Base-by-base conservation (phyloP, 2,329 filamentous ascomycete genomes). In the Trichoderma harzianum region DNA sequence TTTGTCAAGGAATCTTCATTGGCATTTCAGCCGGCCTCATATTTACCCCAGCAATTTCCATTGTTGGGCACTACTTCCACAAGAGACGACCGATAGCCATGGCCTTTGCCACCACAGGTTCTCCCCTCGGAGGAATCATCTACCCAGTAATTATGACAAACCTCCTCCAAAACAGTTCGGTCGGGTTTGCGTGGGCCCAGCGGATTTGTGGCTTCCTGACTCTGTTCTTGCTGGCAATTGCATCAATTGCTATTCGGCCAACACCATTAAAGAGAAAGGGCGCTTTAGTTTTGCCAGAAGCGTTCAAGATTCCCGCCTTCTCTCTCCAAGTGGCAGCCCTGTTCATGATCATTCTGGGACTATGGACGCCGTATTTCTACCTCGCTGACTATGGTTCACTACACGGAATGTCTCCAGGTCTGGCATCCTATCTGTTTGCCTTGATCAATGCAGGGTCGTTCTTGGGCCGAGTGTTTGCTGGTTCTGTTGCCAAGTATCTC, bases 261-360 rank as follows among this genome's bases (percentile, higher is more conserved):
- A 68, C 65, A 5, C 16, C 65, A 7, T 30, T 68, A 43, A 58
- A 24, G n/a, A 68, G 65, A 60, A 68, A 32, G n/a, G 65, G 65
- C 26, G 34, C 53, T 8, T 47, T 68, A 12, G 32, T 60, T 36
- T 28, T 68, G 26, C 26, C 36, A 34, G 55, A 60, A n/a, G 53
- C 65, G 12, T 68, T 68, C 12, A 58, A 26, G 5, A 68, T 47
- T n/a, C 65, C 65, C 7, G 34, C 65, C 26, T 68, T 47, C 28
- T 68, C 65, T 47, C 65, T 68, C 36, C 65, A 68, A 43, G 65
- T 68, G 43, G 65, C 65, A 26, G 65, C 53, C n/a, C 5, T 68
- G 4, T 68, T 68, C 53, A 68, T 60, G 65, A 28, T 60, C n/a
- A 68, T 60, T 10, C 5, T 60, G 34, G 65, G 65, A 24, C 53